Base-by-base conservation (phyloP, 371 early-diverging fungal genomes). In the Mucor irregularis region DNA sequence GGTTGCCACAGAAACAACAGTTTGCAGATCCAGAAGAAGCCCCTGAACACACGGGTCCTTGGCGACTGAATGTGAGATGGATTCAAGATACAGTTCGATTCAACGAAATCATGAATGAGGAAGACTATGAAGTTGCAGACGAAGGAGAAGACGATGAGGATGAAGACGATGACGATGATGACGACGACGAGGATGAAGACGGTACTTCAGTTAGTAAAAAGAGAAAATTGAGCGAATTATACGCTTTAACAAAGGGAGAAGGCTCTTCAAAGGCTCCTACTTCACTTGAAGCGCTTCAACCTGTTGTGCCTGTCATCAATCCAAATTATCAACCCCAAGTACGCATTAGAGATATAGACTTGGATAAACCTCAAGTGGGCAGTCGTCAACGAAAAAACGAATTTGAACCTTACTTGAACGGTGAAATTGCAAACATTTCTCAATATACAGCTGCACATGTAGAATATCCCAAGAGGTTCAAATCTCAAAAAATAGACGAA, bases 41-140 rank as follows among this genome's bases (percentile, higher is more conserved):
- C 3, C 87, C 84, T 2, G 76, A 78, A 22, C 88, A 85, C 47
- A 58, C 61, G 19, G 89, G 90, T 0, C 71, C 86, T 0, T 91
- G 92, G 91, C 74, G 74, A 47, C 78, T 93, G 4, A 71, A 81
- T 8, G 65, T 66, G n/a, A 83, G 86, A 29, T 93, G 92, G 92
- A 48, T 93, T 22, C 78, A 80, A 34, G 94, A 91, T 62, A 90
- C 90, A 56, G 68, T 59, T 11, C 71, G 73, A 37, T 90, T 79
- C 56, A 86, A 87, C 62, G 92, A 93, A 60, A 82, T 87, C 81
- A 85, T 86, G 82, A 90, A 86, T 50, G 91, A 89, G 53, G 89
- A 91, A 43, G 91, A 91, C 58, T 91, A 90, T 52, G 85, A 86
- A 44, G 72, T 71, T 49, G 26, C 63, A 1, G 53, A 58, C 5